Evolutionary conservation across 305 asterid species (phyloP), one percentile per base, ranked within the genome.

Genomic region (Rubia occidens): DNA sequence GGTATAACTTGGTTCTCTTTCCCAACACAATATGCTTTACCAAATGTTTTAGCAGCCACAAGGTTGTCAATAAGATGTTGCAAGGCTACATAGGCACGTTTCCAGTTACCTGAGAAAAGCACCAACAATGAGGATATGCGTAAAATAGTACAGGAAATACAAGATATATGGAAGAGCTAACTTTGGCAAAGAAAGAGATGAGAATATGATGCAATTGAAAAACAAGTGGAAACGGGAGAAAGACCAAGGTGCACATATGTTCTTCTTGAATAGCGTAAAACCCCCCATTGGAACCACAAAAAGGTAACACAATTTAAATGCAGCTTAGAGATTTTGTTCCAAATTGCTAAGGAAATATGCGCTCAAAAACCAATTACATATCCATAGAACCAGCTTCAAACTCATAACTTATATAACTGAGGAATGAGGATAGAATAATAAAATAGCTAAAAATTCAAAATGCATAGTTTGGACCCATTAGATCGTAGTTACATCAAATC

Each of bases 11-110:
- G 77, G 70, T 78, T 71, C 59, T 79, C 77, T 70, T 72, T 79
- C 70, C 67, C 78, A 67, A 62, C 80, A 73, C 80, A 77, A 55
- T 71, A 66, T 69, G 74, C 77, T 78, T 74, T 77, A 64, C 62
- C 71, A 42, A 81, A 78, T 65, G 71, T 70, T 66, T 74, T 80
- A 68, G 70, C 67, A 75, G 87, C 82, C 71, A 79, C 71, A 72
- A 89, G 78, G 76, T 83, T 82, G 78, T 86, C 80, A 29, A 71
- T 81, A 67, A 94, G 91, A 81, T 88, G 93, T 76, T 84, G 84
- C 84, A 94, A 72, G 79, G 91, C 96, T 76, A 85, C 80, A 75
- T 81, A 70, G 67, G 97, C 88, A 60, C 97, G 96, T 78, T 81
- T 85, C 91, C 93, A 94, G 78, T 91, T 86, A 72, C 97, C 99